Evolutionary conservation across 163 green algal genomes (phyloP).

Genomic region (Scenedesmus sp.): DNA sequence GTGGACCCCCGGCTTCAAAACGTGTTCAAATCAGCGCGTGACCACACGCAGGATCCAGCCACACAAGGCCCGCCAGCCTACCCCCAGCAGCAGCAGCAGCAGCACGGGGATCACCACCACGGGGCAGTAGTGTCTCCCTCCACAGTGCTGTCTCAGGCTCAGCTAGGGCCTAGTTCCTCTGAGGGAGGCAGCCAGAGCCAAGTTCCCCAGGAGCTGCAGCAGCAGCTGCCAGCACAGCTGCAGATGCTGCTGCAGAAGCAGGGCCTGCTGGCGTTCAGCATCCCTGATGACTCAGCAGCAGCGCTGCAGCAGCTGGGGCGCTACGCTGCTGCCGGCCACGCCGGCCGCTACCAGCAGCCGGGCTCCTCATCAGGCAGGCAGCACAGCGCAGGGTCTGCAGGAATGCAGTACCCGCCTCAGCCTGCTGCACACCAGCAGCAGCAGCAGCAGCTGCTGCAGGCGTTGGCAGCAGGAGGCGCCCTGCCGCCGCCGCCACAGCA

Average conservation of each 20-base stretch:
- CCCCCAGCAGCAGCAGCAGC: constrained; percentile 1
- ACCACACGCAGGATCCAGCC: not conserved
- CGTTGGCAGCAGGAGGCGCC: not conserved
- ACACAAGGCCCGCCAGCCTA: not conserved
- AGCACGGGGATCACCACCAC: not conserved
- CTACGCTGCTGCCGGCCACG: not conserved
- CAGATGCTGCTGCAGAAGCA: not conserved
- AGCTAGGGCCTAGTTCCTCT: not conserved
- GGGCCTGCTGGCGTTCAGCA: not conserved
- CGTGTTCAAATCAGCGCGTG: not conserved
- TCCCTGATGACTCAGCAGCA: not conserved
- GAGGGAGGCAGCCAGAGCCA: not conserved
- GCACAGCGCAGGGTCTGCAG: not conserved
- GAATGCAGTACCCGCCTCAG: not conserved
- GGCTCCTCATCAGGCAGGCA: not conserved
- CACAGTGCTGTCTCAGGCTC: not conserved
- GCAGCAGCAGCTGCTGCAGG: not conserved
- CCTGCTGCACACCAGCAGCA: constrained; percentile 16
- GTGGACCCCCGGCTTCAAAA: not conserved
- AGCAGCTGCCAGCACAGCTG: not conserved
- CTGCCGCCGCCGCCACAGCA: not conserved
- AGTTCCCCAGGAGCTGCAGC: not conserved
- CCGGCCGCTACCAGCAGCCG: not conserved
- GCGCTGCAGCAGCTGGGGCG: not conserved
- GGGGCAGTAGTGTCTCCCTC: not conserved